A percentile compares a stretch with the other conserved stretches of the same genome.
Evolutionary conservation across 768 basidiomycete genomes (phyloP).

Genomic region (Lactarius psammicola): DNA sequence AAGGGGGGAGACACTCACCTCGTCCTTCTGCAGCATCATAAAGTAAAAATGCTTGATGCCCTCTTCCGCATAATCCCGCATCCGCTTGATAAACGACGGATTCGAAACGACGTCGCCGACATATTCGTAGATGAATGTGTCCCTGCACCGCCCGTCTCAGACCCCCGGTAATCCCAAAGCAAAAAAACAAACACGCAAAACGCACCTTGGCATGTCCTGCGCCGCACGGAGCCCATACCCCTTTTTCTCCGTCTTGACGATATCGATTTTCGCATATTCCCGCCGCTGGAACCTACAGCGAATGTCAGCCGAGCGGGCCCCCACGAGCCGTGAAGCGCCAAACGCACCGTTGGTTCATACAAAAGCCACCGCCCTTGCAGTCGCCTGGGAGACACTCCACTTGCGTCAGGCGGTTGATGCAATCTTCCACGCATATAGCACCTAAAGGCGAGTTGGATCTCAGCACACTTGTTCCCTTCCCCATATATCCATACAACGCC

Average conservation of each 20-base stretch:
- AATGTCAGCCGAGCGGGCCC: slow-evolving; percentile 10
- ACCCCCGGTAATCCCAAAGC: neutral
- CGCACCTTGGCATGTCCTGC: slow-evolving; percentile 61
- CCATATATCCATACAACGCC: slow-evolving; percentile 12
- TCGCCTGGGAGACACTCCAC: slow-evolving; percentile 93
- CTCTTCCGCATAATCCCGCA: slow-evolving; percentile 90
- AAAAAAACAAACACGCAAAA: slow-evolving; percentile 15
- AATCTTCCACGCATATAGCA: slow-evolving; percentile 85
- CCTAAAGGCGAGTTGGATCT: slow-evolving; percentile 49
- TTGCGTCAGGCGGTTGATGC: slow-evolving; percentile 96
- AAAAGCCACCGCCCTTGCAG: slow-evolving; percentile 77
- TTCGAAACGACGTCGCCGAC: slow-evolving; percentile 94
- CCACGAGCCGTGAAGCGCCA: slow-evolving; percentile 52
- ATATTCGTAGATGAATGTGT: slow-evolving; percentile 95
- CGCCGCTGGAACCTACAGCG: slow-evolving; percentile 75
- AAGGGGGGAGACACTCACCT: slow-evolving; percentile 50
- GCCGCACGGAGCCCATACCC: slow-evolving; percentile 90
- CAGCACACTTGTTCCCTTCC: slow-evolving; percentile 33
- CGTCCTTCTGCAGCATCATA: slow-evolving; percentile 98
- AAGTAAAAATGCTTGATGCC: slow-evolving; percentile 98
- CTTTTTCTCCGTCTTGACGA: slow-evolving; percentile 93
- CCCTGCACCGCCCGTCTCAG: slow-evolving; percentile 46
- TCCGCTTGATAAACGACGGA: slow-evolving; percentile 83
- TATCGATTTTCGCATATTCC: slow-evolving; percentile 82
- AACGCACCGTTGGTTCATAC: slow-evolving; percentile 90